Evolutionary conservation across 2,329 filamentous ascomycete genomes (phyloP).

Genomic region (Aspergillus sp.): DNA sequence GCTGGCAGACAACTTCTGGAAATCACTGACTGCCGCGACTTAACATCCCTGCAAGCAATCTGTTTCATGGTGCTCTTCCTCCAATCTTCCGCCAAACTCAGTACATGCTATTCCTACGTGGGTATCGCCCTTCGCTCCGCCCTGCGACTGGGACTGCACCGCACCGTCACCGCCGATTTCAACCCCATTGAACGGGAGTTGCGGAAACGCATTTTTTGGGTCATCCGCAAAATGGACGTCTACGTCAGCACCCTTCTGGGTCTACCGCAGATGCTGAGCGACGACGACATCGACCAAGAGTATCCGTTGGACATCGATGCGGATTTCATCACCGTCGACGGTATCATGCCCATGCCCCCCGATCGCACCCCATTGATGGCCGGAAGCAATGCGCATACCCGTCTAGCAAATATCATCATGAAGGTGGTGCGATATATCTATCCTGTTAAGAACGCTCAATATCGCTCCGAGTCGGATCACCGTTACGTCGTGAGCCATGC

Average conservation of each 20-base stretch:
- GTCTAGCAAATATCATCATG: slow-evolving; percentile 48
- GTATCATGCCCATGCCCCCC: slow-evolving; percentile 47
- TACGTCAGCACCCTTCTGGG: slow-evolving; percentile 44
- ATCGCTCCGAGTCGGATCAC: slow-evolving; percentile 40
- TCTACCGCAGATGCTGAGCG: slow-evolving; percentile 42
- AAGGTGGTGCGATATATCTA: slow-evolving; percentile 59
- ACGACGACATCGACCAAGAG: slow-evolving; percentile 45
- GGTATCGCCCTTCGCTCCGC: slow-evolving; percentile 68
- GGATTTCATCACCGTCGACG: slow-evolving; percentile 39
- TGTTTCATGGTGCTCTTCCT: slow-evolving; percentile 75
- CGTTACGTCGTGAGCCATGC: slow-evolving; percentile 57
- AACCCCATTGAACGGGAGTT: slow-evolving; percentile 66
- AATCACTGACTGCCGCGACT: slow-evolving; percentile 58
- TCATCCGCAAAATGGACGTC: slow-evolving; percentile 43
- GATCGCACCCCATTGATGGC: slow-evolving; percentile 50
- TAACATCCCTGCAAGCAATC: slow-evolving; percentile 65
- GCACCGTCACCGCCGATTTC: slow-evolving; percentile 59
- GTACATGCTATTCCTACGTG: slow-evolving; percentile 71
- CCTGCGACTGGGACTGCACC: slow-evolving; percentile 70
- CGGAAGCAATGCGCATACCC: slow-evolving; percentile 53
- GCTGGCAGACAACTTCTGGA: slow-evolving; percentile 57
- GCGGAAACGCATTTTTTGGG: slow-evolving; percentile 56
- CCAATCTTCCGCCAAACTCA: slow-evolving; percentile 69
- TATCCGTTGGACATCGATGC: slow-evolving; percentile 40
- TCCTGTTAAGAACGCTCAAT: slow-evolving; percentile 47